Evolutionary conservation across 805 yeast species (phyloP), one percentile per base, ranked within the genome.

Genomic region (Candida bentonensis): DNA sequence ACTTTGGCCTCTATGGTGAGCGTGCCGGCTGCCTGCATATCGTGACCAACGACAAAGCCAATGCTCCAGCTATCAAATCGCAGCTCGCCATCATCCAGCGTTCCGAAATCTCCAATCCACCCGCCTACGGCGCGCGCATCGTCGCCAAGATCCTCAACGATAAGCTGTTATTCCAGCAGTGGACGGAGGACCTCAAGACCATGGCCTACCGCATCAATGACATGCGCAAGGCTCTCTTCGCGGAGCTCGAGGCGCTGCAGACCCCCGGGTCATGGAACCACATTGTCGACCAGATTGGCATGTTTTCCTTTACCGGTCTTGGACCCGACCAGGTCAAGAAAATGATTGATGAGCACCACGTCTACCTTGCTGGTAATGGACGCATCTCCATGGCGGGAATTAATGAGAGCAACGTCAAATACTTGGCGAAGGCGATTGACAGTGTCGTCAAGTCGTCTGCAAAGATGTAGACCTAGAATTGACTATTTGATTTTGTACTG

Each of bases 1-100:
- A 88, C 65, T 79, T 85, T 78, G 97, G 97, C 30, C 75, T 88
- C 55, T 88, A 88, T 62, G 96, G 96, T 56, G 96, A 89, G 68
- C 77, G 97, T 60, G 83, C 83, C 39, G 96, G 96, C 4, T 83
- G 95, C 11, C 68, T 87, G 51, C 76, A 81, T 42, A 65, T 73
- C 23, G 65, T 74, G 22, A 70, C 73, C 39, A 74, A 69, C 15
- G 60, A 70, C 45, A 66, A 59, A 50, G 72, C 69, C 55, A 69
- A 60, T 49, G 58, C 53, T 47, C 71, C 72, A 49, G 65, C 62
- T 22, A 73, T 78, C 54, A 87, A 70, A 65, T 84, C 92, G 3
- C 94, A 85, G 67, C 68, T 89, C 61, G 84, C 85, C 69, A 78
- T 75, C 59, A 73, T 83, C 54, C 79, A 85, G 48, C 76, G 97